Percentiles rank a stretch among this genome's conserved stretches.
These are phyloP conservation scores for Coemansia sp. DNA, from an alignment of 192 early-diverging fungal genomes.

Conservation along the genomic window DNA sequence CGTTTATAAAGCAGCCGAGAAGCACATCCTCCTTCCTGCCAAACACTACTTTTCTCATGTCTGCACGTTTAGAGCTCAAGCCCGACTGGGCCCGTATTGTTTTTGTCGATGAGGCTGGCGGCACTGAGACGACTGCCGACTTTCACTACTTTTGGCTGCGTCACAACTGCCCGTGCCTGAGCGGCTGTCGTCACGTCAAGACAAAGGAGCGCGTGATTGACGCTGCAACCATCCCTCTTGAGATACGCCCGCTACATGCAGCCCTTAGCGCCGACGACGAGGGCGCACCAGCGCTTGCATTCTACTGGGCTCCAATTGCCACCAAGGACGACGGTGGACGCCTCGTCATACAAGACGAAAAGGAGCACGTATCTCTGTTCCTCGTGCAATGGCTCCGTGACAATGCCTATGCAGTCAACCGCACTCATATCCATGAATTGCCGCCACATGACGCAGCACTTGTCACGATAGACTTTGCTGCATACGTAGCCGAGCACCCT, in stretches of 20 bases:
- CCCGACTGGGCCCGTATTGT: constrained; percentile 49
- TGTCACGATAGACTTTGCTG: constrained; percentile 41
- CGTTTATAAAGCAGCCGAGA: not conserved
- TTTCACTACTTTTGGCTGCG: constrained; percentile 57
- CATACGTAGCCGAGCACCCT: constrained; percentile 9
- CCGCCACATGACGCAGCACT: constrained; percentile 39
- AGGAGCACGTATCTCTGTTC: constrained; percentile 39
- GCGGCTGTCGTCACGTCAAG: constrained; percentile 42
- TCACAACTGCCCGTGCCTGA: constrained; percentile 54
- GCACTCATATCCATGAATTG: constrained; percentile 26
- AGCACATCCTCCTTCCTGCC: not conserved
- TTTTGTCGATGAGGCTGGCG: constrained; percentile 11
- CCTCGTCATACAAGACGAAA: constrained; percentile 24
- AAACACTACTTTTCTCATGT: constrained; percentile 14
- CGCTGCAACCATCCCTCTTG: constrained; percentile 38
- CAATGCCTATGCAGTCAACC: constrained; percentile 41
- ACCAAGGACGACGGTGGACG: constrained; percentile 39
- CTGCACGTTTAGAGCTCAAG: constrained; percentile 34
- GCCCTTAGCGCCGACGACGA: constrained; percentile 1
- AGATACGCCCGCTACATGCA: constrained; percentile 45
- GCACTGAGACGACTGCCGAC: constrained; percentile 23
- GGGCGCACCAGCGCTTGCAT: constrained; percentile 16
- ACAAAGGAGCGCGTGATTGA: constrained; percentile 54
- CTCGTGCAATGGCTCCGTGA: constrained; percentile 39
- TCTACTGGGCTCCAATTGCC: constrained; percentile 45